Base-by-base conservation (phyloP, 1,139 yeast species). In the Hanseniaspora gamundiae region DNA sequence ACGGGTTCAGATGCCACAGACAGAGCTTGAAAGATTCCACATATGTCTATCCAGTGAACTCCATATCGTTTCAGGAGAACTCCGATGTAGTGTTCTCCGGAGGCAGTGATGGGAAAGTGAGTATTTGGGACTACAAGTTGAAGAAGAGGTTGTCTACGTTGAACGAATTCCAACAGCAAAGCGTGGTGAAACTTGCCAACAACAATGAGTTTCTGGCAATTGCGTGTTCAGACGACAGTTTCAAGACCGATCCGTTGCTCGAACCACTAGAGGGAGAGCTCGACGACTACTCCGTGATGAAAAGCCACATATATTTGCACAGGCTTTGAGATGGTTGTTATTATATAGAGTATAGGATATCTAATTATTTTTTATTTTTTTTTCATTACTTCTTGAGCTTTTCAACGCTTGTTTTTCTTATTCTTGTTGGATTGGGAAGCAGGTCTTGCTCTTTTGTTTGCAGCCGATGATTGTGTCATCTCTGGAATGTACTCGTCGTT, bases 1-100 rank as follows among this genome's bases (percentile, higher is more conserved):
- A 80, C 59, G 94, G 95, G 0, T 88, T 87, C 68, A 79, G 86
- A 55, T 83, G 95, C 52, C 96, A 88, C 59, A 65, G 95, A 31
- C 43, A 54, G 51, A 61, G 45, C 44, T 57, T 55, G 30, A 64
- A 68, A 24, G 74, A 73, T 27, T 68, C 69, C 4, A 88, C 80
- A 50, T 62, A 77, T 42, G 94, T 84, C 1, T 79, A 75, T 39
- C 94, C 95, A 0, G 87, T 88, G 9, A 84, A 85, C 52, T 69
- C 84, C 0, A 57, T 86, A 8, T 68, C 69, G 13, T 80, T 81
- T 55, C 73, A 73, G 50, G 70, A 71, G 2, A 52, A 50, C 33
- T 62, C 64, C 45, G 13, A 36, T 24, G 69, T 76, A 0, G 66
- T 85, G 28, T 79, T 76, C 57, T 82, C 95, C 0, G 85, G 80